Evolutionary conservation across 2,329 filamentous ascomycete genomes (phyloP).

Genomic region (Phaeosphaeria sp.): DNA sequence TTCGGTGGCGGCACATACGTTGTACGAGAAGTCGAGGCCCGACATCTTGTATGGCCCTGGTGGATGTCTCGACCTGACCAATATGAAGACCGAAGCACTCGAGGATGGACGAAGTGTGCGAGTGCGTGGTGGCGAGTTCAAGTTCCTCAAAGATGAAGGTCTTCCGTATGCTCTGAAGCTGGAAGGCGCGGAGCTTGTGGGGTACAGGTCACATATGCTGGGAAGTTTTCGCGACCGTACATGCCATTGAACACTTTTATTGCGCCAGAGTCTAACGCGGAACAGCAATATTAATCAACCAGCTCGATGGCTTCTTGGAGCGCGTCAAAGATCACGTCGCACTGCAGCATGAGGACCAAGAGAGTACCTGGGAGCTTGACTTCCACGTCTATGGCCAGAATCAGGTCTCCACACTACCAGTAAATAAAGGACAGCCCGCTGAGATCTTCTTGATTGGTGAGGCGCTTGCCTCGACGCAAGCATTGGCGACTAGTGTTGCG

Average conservation of each 20-base stretch:
- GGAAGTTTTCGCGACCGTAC: conserved; percentile 53
- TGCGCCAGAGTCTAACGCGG: neutral
- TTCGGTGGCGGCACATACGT: conserved; percentile 60
- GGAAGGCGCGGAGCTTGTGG: conserved; percentile 53
- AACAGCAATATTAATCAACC: conserved; percentile 31
- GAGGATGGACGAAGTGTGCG: conserved; percentile 47
- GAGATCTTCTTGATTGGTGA: conserved; percentile 59
- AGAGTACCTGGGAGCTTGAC: conserved; percentile 47
- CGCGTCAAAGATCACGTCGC: conserved; percentile 16
- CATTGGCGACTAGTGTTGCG: conserved; percentile 53
- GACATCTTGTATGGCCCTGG: conserved; percentile 60
- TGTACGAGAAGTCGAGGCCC: conserved; percentile 63
- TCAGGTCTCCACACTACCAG: conserved; percentile 32
- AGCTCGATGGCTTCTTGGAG: conserved; percentile 18
- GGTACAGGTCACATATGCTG: conserved; percentile 56
- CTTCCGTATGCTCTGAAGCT: conserved; percentile 57
- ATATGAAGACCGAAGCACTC: conserved; percentile 54
- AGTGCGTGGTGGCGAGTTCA: conserved; percentile 48
- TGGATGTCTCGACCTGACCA: conserved; percentile 53
- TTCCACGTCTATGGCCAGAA: conserved; percentile 57
- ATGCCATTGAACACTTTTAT: neutral
- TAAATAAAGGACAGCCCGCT: conserved; percentile 27
- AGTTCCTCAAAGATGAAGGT: conserved; percentile 27
- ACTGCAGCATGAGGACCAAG: conserved; percentile 13
- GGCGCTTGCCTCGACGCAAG: conserved; percentile 54